Conservation (phyloP, 1,284 basidiomycete species). For the Sphaerobolus stellatus region DNA sequence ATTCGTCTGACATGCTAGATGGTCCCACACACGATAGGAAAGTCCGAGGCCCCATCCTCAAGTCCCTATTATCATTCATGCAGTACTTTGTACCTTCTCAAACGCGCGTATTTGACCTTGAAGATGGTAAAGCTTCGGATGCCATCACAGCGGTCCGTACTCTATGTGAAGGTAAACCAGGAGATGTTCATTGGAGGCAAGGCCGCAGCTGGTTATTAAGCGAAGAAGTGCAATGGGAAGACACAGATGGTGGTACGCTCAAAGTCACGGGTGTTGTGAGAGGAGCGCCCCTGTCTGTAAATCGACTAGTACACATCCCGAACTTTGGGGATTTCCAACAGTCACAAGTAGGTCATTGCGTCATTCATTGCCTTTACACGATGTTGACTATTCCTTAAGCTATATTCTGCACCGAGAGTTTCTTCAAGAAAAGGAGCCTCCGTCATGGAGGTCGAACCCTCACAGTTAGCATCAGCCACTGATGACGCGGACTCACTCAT, state of each 20-base stretch:
- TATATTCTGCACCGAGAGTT: constrained; percentile 57
- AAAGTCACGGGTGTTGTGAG: constrained; percentile 84
- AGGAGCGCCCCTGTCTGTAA: constrained; percentile 76
- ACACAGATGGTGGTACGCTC: constrained; percentile 48
- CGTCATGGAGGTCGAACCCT: constrained; percentile 62
- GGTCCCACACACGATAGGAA: constrained; percentile 49
- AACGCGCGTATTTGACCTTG: constrained; percentile 60
- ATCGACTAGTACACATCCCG: constrained; percentile 87
- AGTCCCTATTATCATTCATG: constrained; percentile 89
- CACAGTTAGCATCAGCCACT: constrained; percentile 49
- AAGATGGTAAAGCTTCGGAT: constrained; percentile 55
- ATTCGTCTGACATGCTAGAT: constrained; percentile 16
- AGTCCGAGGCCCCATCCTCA: constrained; percentile 64
- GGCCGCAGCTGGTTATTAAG: constrained; percentile 79
- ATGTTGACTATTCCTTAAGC: constrained; percentile 39
- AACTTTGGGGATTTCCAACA: constrained; percentile 89
- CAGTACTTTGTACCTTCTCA: constrained; percentile 94
- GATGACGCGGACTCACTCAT: constrained; percentile 86
- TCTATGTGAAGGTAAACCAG: constrained; percentile 78
- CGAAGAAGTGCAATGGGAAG: constrained; percentile 64
- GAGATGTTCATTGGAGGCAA: constrained; percentile 78
- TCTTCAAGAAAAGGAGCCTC: constrained; percentile 37
- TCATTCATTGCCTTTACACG: too few relatives aligned
- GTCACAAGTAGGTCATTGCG: constrained; percentile 56
- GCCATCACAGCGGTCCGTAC: constrained; percentile 69